A percentile compares a stretch with the other conserved stretches of the same genome.
phyloP scores from a whole-genome alignment of 2,329 filamentous ascomycete species.

The Plenodomus biglobosus region DNA sequence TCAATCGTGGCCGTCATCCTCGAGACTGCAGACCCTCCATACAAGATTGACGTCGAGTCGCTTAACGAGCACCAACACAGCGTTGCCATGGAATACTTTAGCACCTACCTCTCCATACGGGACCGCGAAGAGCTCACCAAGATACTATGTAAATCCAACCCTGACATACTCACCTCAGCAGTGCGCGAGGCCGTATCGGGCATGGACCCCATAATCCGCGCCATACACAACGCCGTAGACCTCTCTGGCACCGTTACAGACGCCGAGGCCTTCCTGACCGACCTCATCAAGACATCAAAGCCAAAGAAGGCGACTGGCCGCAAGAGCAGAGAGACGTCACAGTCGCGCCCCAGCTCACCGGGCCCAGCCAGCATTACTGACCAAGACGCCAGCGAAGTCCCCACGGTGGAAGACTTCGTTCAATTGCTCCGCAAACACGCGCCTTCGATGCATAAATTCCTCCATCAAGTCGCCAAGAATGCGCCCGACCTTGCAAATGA shows the following conservation, averaged over 20 bases:
- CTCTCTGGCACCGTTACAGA: conserved; percentile 69
- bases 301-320: conserved; percentile 37
- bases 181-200: conserved; percentile 66
- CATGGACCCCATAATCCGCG: conserved; percentile 73
- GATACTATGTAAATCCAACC: conserved; percentile 66
- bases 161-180: conserved; percentile 71
- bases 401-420: conserved; percentile 73
- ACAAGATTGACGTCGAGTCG: conserved; percentile 44
- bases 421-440: conserved; percentile 66
- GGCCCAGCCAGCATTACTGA: conserved; percentile 28
- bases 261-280: conserved; percentile 67
- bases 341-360: conserved; percentile 24
- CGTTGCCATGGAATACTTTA: conserved; percentile 69
- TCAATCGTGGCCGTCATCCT: conserved; percentile 72
- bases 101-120: conserved; percentile 68
- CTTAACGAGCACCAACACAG: conserved; percentile 64
- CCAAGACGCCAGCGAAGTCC: conserved; percentile 33
- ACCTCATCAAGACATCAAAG: conserved; percentile 64
- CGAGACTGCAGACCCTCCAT: conserved; percentile 49
- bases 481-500: conserved; percentile 66
- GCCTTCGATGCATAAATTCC: conserved; percentile 65
- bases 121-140: conserved; percentile 72
- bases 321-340: conserved; percentile 25
- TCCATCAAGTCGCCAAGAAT: conserved; percentile 68
- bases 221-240: conserved; percentile 70